These are phyloP conservation scores for Conticribra weissflogii DNA, from an alignment of 108 stramenopile genomes.

Conservation along the genomic window DNA sequence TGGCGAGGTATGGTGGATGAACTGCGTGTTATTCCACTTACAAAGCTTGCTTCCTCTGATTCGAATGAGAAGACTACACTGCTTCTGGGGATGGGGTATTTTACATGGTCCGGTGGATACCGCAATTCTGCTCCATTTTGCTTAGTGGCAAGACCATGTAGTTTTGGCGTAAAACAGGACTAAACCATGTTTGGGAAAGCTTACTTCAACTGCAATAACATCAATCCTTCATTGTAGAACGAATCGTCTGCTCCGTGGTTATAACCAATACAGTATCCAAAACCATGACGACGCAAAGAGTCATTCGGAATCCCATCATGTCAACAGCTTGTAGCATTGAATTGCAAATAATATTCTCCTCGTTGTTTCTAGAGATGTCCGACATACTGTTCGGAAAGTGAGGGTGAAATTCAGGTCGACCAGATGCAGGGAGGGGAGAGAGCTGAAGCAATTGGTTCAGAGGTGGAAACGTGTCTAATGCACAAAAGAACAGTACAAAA, in stretches of 20 bases:
- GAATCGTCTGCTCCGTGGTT: conserved; percentile 46
- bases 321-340: conserved; percentile 32
- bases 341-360: conserved; percentile 6
- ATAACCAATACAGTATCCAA: conserved; percentile 61
- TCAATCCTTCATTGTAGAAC: conserved; percentile 15
- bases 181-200: too few species aligned
- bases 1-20: conserved; percentile 49
- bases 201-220: too few species aligned
- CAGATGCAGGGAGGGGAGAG: conserved; percentile 56
- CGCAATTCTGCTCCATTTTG: conserved; percentile 42
- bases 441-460: conserved; percentile 86
- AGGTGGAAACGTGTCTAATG: conserved; percentile 77
- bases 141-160: conserved; percentile 13
- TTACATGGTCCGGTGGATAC: conserved; percentile 32
- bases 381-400: too few species aligned
- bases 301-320: conserved; percentile 53
- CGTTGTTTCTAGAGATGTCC: conserved; percentile 12
- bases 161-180: too few species aligned
- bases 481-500: conserved; percentile 59
- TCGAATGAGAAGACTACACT: conserved; percentile 12
- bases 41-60: too few species aligned
- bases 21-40: conserved; percentile 22
- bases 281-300: conserved; percentile 64
- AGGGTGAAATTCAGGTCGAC: conserved; percentile 9
- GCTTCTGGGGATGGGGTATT: conserved; percentile 40